Base-by-base conservation (phyloP, 2,329 filamentous ascomycete species). In the Aspergillus ustus region DNA sequence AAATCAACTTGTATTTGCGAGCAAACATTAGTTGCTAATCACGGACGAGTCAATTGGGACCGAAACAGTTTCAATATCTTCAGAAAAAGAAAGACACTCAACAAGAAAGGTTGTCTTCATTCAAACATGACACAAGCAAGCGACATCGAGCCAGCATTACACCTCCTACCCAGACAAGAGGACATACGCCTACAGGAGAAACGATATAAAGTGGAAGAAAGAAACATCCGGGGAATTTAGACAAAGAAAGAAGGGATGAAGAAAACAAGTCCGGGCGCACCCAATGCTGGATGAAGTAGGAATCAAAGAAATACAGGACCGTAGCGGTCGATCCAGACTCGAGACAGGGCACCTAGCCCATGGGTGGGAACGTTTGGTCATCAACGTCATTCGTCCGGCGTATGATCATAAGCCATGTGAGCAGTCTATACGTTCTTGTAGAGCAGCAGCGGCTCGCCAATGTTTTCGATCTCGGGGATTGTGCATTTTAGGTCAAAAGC, bases 401-500 rank as follows among this genome's bases (percentile, higher is more conserved):
- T 70, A 75, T 73, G 71, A 69, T 70, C 72, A 63, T 66, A 64
- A 58, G 56, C 55, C 52, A 63, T 60, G 53, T 60, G 34, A 31
- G 34, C 59, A 48, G 57, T 52, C 66, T 65, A 75, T 54, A 73
- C 72, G 44, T 70, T 88, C 77, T 93, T 91, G 76, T 99, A 99
- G 67, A 99, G 86, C 51, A 99, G 85, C 54, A 99, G 84, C 22
- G 95, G 95, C 80, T 99, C 95, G 79, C 95, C 95, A 60, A 97
- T 90, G 77, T 98, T 96, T 80, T 97, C 94, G 78, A 99, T 98
- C 80, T 99, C 95, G 52, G 95, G 95, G 74, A 99, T 98, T 31
- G 95, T 99, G 83, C 95, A 99, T 78, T 97, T 97, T 61, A 99
- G 86, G 77, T 99, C 95, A 75, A 99, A 99, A 2, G 95, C 95